Conservation (phyloP, 805 yeast species). For the Clavispora fructus region DNA sequence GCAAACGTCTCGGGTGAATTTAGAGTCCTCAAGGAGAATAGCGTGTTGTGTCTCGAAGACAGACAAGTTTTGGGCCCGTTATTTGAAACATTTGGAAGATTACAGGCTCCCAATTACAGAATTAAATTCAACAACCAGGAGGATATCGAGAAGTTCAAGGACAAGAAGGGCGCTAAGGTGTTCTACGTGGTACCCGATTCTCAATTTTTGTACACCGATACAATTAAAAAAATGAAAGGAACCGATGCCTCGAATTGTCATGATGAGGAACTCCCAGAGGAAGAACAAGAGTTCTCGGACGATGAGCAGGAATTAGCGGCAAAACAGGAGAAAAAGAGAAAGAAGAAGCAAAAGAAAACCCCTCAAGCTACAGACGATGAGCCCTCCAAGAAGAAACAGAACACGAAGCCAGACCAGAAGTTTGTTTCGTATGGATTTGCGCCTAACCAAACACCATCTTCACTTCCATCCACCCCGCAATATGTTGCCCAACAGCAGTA, state of each 20-base stretch:
- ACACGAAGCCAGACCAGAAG: slow-evolving; percentile 11
- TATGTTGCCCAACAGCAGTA: slow-evolving; percentile 2
- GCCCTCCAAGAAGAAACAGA: slow-evolving; percentile 18
- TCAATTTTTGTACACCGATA: slow-evolving; percentile 70
- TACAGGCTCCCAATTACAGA: slow-evolving; percentile 76
- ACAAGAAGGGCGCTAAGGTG: slow-evolving; percentile 50
- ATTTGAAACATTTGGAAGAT: slow-evolving; percentile 85
- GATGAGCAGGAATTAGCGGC: slow-evolving; percentile 81
- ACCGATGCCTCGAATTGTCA: slow-evolving; percentile 92
- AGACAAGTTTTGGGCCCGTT: slow-evolving; percentile 67
- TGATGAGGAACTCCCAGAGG: slow-evolving; percentile 91
- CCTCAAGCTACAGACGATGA: slow-evolving; percentile 4
- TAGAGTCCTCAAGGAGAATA: slow-evolving; percentile 73
- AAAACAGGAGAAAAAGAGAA: slow-evolving; percentile 57
- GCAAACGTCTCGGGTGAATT: slow-evolving; percentile 80
- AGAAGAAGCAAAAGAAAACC: slow-evolving; percentile 43
- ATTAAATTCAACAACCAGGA: slow-evolving; percentile 57
- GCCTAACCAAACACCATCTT: slow-evolving; percentile 1
- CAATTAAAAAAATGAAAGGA: slow-evolving; percentile 68
- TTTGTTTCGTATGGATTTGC: slow-evolving; percentile 16
- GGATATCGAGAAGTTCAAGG: slow-evolving; percentile 42
- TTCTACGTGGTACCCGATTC: slow-evolving; percentile 79
- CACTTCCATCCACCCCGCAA: neutral
- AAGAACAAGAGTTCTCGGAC: slow-evolving; percentile 92
- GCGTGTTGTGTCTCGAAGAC: slow-evolving; percentile 74